phyloP scores from a whole-genome alignment of 257 asterid genomes.

The Solanum megistacrolobum region DNA sequence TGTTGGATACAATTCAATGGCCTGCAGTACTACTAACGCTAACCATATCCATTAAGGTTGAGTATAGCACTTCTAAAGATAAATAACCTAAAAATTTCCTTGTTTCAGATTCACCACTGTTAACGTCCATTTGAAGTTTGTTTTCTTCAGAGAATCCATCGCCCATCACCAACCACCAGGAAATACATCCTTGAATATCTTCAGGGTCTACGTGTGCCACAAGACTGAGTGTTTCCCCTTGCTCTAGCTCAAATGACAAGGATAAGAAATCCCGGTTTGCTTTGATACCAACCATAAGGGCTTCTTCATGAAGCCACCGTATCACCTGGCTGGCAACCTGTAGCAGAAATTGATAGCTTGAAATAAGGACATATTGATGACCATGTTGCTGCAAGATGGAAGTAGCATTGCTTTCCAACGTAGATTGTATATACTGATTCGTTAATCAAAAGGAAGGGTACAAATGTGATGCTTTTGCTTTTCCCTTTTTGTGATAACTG shows the following conservation, averaged over 20 bases:
- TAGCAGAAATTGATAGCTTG: not conserved
- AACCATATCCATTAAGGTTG: slow-evolving; percentile 67
- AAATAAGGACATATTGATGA: not conserved
- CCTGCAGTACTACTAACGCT: slow-evolving; percentile 56
- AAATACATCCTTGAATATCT: slow-evolving; percentile 71
- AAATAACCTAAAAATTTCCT: slow-evolving; percentile 68
- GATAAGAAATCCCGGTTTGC: slow-evolving; percentile 69
- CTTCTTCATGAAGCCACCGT: slow-evolving; percentile 89
- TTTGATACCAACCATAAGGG: slow-evolving; percentile 66
- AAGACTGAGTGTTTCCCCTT: slow-evolving; percentile 59
- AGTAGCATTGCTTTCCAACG: not conserved
- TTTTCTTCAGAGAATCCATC: slow-evolving; percentile 47
- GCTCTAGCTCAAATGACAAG: slow-evolving; percentile 77
- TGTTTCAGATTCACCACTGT: slow-evolving; percentile 42
- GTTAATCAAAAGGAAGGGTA: not conserved
- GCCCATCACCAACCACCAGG: slow-evolving; percentile 84
- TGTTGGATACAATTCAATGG: not conserved
- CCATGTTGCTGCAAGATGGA: not conserved
- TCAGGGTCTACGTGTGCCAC: slow-evolving; percentile 87
- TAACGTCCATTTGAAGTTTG: slow-evolving; percentile 34
- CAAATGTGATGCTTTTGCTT: not conserved
- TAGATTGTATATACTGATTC: not conserved
- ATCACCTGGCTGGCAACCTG: slow-evolving; percentile 87
- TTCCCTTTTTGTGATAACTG: not conserved
- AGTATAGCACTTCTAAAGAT: slow-evolving; percentile 59